Evolutionary conservation across 306 rosid genomes (phyloP), one percentile per base, ranked within the genome.

Genomic region (Begonia peltatifolia): DNA sequence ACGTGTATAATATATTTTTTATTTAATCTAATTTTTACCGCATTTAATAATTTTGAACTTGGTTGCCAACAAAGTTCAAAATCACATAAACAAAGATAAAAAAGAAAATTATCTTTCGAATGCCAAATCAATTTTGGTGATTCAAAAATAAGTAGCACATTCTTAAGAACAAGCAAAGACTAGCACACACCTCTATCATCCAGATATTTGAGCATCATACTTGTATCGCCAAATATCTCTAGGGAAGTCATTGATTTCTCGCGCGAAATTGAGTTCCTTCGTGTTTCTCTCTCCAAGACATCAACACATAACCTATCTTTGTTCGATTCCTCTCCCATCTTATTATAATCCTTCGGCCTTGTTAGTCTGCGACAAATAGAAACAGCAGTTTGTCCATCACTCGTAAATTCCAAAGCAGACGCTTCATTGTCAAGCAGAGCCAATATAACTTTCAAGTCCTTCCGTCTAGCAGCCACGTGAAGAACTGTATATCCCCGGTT

Each of bases 381-480:
- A 75, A 81, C 88, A 46, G 99, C 84, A 36, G 81, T 80, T 75
- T 75, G 88, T 49, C 83, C 94, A 75, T 92, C 87, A 1, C 6
- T 17, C 48, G 95, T 86, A 55, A 62, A 60, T 55, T 73, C 87
- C 53, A 71, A 64, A 50, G 83, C 84, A 63, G 72, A 57, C 8
- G 95, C 87, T 54, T 90, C 88, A 48, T 69, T 74, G 6, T 56
- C 82, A 70, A 92, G 62, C 23, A 86, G 72, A 9, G 94, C 79
- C 12, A 81, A 79, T 50, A 90, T 68, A 55, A 90, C 64, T 6
- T 87, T 70, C 38, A 84, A 94, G 63, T 79, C 84, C 68, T 81
- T 85, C n/a, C 99, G 81, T 66, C 92, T 77, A 17, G 99, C 95
- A 11, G 95, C 99, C 65, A 83, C 74, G 46, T 90, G 99, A 52